phyloP scores from a whole-genome alignment of 345 rosid species.

The Populus alba region DNA sequence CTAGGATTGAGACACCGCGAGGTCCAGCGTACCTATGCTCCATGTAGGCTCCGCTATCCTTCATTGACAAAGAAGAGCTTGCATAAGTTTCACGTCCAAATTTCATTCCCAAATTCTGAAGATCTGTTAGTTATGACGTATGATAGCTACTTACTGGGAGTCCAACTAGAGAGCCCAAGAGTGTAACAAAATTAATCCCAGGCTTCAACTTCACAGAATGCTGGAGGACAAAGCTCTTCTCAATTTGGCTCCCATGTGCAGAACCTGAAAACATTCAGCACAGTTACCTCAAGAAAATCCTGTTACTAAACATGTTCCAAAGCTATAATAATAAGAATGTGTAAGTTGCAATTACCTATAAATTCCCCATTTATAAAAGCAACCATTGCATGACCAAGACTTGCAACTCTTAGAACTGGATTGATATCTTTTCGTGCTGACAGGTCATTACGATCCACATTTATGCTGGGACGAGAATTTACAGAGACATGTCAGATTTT shows the following conservation, averaged over 20 bases:
- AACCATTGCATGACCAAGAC: slow-evolving; percentile 76
- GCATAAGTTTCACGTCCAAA: not conserved
- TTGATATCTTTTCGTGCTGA: slow-evolving; percentile 35
- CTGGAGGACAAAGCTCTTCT: slow-evolving; percentile 78
- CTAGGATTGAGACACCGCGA: slow-evolving; percentile 50
- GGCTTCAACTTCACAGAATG: slow-evolving; percentile 37
- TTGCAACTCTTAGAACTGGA: slow-evolving; percentile 60
- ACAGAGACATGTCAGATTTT: slow-evolving; percentile 2
- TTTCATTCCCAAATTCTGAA: not conserved
- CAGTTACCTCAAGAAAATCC: not conserved
- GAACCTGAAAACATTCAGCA: slow-evolving; percentile 36
- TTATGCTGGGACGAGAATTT: slow-evolving; percentile 36
- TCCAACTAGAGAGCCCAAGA: slow-evolving; percentile 61
- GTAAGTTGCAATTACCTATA: slow-evolving; percentile 43
- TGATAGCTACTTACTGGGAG: slow-evolving; percentile 48
- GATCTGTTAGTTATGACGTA: not conserved
- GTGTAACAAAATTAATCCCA: slow-evolving; percentile 52
- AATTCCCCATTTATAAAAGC: slow-evolving; percentile 74
- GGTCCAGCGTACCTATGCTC: slow-evolving; percentile 79
- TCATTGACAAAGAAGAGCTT: slow-evolving; percentile 4
- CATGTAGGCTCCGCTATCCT: slow-evolving; percentile 94
- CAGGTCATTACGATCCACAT: slow-evolving; percentile 36
- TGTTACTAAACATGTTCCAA: not conserved
- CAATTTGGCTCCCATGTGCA: slow-evolving; percentile 78
- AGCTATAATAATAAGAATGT: no score